These are phyloP conservation scores for Trypanosoma congolense DNA, from an alignment of 208 protist genomes.

Conservation along the genomic window DNA sequence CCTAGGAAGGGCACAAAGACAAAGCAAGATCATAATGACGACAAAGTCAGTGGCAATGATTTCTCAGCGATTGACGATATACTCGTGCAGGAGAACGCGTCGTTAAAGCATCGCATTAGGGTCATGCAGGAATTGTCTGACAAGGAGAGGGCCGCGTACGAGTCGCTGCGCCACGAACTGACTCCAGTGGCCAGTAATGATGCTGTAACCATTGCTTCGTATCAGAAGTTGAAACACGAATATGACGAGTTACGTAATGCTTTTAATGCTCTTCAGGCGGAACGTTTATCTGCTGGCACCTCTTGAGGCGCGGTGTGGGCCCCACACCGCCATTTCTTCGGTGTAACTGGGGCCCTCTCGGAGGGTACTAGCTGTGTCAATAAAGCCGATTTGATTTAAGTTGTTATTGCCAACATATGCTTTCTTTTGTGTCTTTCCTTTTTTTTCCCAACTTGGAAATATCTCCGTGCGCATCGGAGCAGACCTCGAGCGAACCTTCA, in stretches of 20 bases:
- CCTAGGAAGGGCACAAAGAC: conserved; percentile 1
- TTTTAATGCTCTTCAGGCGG: conserved; percentile 19
- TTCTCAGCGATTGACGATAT: background rate
- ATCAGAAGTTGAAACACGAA: conserved; percentile 9
- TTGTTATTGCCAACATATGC: too few species aligned
- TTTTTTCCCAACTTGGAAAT: too few species aligned
- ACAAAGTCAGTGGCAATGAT: conserved; percentile 4
- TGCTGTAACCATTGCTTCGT: background rate
- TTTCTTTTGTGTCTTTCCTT: too few species aligned
- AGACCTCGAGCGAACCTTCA: too few species aligned
- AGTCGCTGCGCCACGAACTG: conserved; percentile 6
- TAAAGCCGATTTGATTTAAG: too few species aligned
- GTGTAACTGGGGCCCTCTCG: too few species aligned
- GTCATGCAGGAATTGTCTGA: conserved; percentile 48
- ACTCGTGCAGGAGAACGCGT: conserved; percentile 37
- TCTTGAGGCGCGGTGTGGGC: too few species aligned
- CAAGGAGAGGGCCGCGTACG: conserved; percentile 37
- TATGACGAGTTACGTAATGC: conserved; percentile 22
- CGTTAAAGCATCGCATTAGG: conserved; percentile 49
- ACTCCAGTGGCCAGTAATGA: background rate
- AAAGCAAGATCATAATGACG: background rate
- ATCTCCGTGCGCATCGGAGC: too few species aligned
- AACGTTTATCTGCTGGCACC: background rate
- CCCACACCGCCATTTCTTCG: too few species aligned
- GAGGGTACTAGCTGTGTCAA: too few species aligned